These are phyloP conservation scores for Xylariaceae sp. DNA, from an alignment of 2,329 filamentous ascomycete species.

Conservation along the genomic window DNA sequence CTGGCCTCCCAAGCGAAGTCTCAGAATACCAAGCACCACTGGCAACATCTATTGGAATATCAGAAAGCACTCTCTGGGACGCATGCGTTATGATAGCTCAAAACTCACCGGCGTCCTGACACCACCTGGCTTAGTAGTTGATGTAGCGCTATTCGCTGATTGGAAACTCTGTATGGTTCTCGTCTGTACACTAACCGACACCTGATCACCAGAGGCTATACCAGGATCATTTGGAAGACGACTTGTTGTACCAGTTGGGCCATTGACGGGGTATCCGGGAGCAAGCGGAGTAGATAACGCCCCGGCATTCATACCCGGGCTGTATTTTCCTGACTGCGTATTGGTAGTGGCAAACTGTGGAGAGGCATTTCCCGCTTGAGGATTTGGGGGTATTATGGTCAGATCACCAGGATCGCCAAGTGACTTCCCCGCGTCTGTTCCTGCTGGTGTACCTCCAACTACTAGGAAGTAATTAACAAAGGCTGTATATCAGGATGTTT, in stretches of 20 bases:
- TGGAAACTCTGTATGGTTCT: background rate
- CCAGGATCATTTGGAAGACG: no score
- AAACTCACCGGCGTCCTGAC: slow-evolving; percentile 1
- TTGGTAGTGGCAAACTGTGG: background rate
- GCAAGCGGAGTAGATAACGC: background rate
- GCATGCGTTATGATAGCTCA: background rate
- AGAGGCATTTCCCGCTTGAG: background rate
- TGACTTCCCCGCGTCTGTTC: background rate
- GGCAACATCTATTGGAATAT: slow-evolving; percentile 1
- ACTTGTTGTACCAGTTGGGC: no score
- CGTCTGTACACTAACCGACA: background rate
- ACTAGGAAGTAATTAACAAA: no score
- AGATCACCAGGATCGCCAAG: background rate
- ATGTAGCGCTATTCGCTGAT: background rate
- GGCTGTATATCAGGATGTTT: no score
- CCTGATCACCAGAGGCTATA: background rate
- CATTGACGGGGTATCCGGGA: background rate
- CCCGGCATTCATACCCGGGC: background rate
- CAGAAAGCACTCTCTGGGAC: background rate
- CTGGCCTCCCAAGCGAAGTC: background rate
- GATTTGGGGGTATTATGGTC: background rate
- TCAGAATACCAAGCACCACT: slow-evolving; percentile 2
- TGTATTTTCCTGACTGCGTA: background rate
- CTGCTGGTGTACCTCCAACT: no score
- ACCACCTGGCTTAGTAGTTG: background rate